Conservation (phyloP, 495 filamentous ascomycete species). For the Cairneyella variabilis region DNA sequence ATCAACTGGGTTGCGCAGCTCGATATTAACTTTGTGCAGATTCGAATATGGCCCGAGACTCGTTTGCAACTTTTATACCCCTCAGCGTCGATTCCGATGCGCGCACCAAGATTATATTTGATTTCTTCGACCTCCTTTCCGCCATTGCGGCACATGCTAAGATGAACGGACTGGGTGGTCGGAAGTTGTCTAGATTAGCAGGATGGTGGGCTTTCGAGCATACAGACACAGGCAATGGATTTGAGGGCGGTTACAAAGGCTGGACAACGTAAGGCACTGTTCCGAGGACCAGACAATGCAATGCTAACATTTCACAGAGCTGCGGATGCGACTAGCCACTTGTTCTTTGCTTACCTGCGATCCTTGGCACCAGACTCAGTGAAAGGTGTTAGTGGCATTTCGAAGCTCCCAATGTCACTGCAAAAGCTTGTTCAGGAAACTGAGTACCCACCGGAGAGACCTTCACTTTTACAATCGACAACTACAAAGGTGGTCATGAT, state of each 20-base stretch:
- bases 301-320: conserved; percentile 53
- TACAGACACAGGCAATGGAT: conserved; percentile 79
- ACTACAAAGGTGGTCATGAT: conserved; percentile 95
- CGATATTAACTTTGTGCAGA: conserved; percentile 48
- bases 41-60: conserved; percentile 85
- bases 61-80: conserved; percentile 95
- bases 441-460: conserved; percentile 86
- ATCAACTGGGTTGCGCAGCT: not conserved
- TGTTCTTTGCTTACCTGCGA: conserved; percentile 96
- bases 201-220: conserved; percentile 99
- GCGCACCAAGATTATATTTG: conserved; percentile 83
- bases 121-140: conserved; percentile 92
- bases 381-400: conserved; percentile 68
- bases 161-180: conserved; percentile 85
- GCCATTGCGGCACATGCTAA: conserved; percentile 80
- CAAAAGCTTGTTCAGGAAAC: conserved; percentile 88
- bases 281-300: not conserved
- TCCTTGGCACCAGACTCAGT: conserved; percentile 77
- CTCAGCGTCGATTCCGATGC: conserved; percentile 87
- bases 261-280: conserved; percentile 46
- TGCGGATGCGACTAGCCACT: conserved; percentile 90
- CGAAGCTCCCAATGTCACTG: conserved; percentile 80
- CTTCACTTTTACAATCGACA: conserved; percentile 69
- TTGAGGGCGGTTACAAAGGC: conserved; percentile 87
- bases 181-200: conserved; percentile 91